phyloP scores from a whole-genome alignment of 805 yeast species.

The Metschnikowia corniflorae region DNA sequence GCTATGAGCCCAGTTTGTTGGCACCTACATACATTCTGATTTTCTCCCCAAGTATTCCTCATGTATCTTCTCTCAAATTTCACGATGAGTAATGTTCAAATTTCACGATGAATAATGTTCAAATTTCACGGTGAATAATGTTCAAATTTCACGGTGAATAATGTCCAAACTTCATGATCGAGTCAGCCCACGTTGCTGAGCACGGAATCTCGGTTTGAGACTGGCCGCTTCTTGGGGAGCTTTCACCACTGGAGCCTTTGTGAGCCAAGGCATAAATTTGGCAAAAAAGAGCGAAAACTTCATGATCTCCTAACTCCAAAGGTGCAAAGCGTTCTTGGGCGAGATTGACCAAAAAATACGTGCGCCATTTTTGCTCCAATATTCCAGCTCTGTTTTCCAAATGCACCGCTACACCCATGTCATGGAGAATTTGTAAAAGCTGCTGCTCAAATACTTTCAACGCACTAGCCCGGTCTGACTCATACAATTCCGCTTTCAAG shows the following conservation, averaged over 20 bases:
- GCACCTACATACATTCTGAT: too few relatives aligned
- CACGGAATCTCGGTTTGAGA: neutral
- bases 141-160: too few relatives aligned
- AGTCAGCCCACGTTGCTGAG: neutral
- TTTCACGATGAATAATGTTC: too few relatives aligned
- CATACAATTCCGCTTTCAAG: neutral
- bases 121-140: too few relatives aligned
- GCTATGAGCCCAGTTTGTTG: too few relatives aligned
- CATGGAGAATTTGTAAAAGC: slow-evolving; percentile 1
- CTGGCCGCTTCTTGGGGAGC: neutral
- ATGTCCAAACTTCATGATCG: neutral
- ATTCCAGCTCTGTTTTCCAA: slow-evolving; percentile 1
- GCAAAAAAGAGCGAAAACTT: slow-evolving; percentile 1
- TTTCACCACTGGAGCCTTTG: neutral
- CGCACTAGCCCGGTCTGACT: neutral
- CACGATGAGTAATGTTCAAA: too few relatives aligned
- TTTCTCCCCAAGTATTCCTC: too few relatives aligned
- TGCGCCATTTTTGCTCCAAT: slow-evolving; percentile 5
- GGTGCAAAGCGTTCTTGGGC: slow-evolving; percentile 3
- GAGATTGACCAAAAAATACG: slow-evolving; percentile 2
- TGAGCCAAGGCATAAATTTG: neutral
- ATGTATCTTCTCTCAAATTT: too few relatives aligned
- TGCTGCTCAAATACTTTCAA: neutral
- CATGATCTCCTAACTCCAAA: slow-evolving; percentile 1
- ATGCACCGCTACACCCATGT: neutral